Conservation (phyloP, 2,329 filamentous ascomycete genomes). For the Periconia sp. region DNA sequence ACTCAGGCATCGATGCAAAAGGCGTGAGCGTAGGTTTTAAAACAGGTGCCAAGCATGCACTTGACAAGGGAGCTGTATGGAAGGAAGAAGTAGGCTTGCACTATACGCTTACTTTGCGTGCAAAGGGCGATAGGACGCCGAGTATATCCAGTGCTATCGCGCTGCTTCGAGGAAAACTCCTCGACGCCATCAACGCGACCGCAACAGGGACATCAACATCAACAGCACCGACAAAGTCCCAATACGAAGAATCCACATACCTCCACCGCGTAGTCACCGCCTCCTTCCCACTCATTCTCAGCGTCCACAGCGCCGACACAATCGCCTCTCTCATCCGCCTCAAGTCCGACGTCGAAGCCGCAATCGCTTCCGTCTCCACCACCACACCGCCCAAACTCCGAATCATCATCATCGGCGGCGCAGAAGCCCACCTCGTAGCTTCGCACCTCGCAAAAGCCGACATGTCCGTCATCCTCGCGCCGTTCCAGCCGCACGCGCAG, state of each 20-base stretch:
- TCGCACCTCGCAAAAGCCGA: conserved; percentile 61
- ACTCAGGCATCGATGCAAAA: conserved; percentile 34
- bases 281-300: conserved; percentile 62
- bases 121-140: conserved; percentile 51
- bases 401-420: conserved; percentile 67
- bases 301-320: conserved; percentile 67
- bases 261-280: conserved; percentile 62
- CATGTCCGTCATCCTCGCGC: conserved; percentile 66
- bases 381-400: conserved; percentile 50
- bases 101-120: conserved; percentile 59
- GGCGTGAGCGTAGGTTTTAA: conserved; percentile 47
- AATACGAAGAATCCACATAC: conserved; percentile 51
- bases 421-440: conserved; percentile 67
- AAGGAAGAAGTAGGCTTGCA: conserved; percentile 45
- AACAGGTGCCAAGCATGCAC: conserved; percentile 39
- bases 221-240: conserved; percentile 11
- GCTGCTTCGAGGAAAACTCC: conserved; percentile 59
- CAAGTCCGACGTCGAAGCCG: conserved; percentile 62
- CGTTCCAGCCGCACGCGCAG: conserved; percentile 61
- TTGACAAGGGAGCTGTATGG: conserved; percentile 47
- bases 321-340: conserved; percentile 66
- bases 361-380: conserved; percentile 4
- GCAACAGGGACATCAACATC: conserved; percentile 41
- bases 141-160: conserved; percentile 59
- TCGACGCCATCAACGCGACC: conserved; percentile 55